These are phyloP conservation scores for Dioszegia aurantiaca DNA, from an alignment of 768 basidiomycete genomes.

Conservation along the genomic window DNA sequence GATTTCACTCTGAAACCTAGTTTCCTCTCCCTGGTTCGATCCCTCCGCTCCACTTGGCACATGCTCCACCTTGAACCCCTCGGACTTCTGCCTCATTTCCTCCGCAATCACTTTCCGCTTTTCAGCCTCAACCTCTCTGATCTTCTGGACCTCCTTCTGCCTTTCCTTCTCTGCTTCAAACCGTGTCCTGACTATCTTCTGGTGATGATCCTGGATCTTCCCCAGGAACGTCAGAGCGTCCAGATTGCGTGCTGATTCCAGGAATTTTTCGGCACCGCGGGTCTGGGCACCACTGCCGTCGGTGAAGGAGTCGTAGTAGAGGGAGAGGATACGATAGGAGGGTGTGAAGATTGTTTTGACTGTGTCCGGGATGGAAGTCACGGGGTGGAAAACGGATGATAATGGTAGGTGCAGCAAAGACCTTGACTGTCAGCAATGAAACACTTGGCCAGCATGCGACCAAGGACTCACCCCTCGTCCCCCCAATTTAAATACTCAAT, in stretches of 20 bases:
- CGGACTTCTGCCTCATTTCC: conserved; percentile 68
- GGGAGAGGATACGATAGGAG: conserved; percentile 20
- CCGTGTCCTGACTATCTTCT: conserved; percentile 20
- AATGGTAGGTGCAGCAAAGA: conserved; percentile 36
- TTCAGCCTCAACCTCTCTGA: conserved; percentile 20
- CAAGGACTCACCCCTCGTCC: conserved; percentile 38
- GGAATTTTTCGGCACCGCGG: conserved; percentile 20
- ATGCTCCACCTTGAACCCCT: conserved; percentile 71
- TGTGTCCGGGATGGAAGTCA: conserved; percentile 29
- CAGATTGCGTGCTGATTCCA: conserved; percentile 17
- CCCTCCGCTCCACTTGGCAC: not conserved
- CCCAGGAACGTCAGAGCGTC: conserved; percentile 25
- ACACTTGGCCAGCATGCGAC: too few species aligned
- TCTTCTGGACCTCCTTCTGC: conserved; percentile 22
- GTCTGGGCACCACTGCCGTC: conserved; percentile 36
- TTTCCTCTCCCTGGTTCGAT: too few species aligned
- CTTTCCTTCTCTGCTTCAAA: conserved; percentile 21
- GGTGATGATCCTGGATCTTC: conserved; percentile 23
- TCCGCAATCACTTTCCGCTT: conserved; percentile 24
- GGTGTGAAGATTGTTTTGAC: conserved; percentile 25
- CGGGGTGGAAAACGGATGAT: conserved; percentile 34
- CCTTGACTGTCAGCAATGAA: conserved; percentile 13
- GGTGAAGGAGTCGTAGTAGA: conserved; percentile 30
- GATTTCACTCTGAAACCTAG: not conserved
- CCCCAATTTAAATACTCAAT: conserved; percentile 40